Conservation (phyloP, 768 basidiomycete species). For the Boletus reticulatus region DNA sequence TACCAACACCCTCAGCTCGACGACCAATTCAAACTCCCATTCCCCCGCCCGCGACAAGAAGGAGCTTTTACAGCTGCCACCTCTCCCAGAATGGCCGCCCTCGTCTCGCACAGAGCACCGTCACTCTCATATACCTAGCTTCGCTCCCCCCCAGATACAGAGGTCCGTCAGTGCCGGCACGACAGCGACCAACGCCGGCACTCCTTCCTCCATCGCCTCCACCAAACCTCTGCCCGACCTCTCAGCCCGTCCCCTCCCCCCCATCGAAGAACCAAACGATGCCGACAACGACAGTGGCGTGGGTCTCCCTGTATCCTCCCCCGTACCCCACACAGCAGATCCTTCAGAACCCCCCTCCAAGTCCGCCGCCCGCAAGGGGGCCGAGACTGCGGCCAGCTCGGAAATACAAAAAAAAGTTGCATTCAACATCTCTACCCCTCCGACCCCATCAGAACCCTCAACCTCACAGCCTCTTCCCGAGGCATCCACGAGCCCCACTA, state of each 20-base stretch:
- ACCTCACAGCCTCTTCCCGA: slow-evolving; percentile 52
- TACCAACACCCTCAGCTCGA: slow-evolving; percentile 31
- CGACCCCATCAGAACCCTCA: slow-evolving; percentile 54
- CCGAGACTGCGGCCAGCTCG: slow-evolving; percentile 30
- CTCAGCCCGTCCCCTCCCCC: slow-evolving; percentile 45
- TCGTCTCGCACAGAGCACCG: slow-evolving; percentile 21
- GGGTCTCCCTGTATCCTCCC: slow-evolving; percentile 35
- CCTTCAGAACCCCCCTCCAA: slow-evolving; percentile 25
- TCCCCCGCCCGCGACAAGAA: slow-evolving; percentile 52
- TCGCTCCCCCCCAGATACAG: slow-evolving; percentile 25
- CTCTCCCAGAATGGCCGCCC: slow-evolving; percentile 70
- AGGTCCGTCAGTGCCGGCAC: slow-evolving; percentile 29
- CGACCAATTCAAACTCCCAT: slow-evolving; percentile 20
- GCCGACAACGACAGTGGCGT: slow-evolving; percentile 36
- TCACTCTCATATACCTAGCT: slow-evolving; percentile 7
- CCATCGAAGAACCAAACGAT: slow-evolving; percentile 42
- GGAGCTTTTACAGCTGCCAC: slow-evolving; percentile 52
- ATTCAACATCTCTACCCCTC: slow-evolving; percentile 72
- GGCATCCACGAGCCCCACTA: slow-evolving; percentile 36
- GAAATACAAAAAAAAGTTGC: slow-evolving; percentile 84
- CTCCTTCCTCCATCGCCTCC: slow-evolving; percentile 46
- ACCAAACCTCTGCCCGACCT: slow-evolving; percentile 77
- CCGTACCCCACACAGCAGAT: slow-evolving; percentile 25
- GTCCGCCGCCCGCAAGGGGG: slow-evolving; percentile 36
- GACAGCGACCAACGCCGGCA: slow-evolving; percentile 34